Evolutionary conservation across 768 basidiomycete species (phyloP), one percentile per base, ranked within the genome.

Genomic region (Dioszegia hungarica): DNA sequence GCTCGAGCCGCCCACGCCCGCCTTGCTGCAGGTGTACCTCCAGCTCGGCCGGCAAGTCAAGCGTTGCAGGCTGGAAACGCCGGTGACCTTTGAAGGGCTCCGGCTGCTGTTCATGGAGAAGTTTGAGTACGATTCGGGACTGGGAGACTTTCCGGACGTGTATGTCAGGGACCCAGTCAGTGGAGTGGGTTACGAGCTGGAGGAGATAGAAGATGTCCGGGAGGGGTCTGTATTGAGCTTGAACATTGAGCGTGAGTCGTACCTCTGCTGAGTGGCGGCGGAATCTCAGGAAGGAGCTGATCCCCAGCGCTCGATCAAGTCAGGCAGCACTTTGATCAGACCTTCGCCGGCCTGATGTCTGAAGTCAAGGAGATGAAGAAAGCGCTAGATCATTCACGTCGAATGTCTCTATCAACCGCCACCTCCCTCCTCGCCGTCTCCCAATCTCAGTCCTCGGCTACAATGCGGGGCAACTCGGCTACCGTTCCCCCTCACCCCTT

Each of bases 271-370:
- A 20, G 27, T 15, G 3, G 3, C 29, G 10, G n/a, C n/a, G n/a
- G n/a, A n/a, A n/a, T 20, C 29, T 8, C 5, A 33, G 8, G 40
- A 31, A 25, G 14, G 17, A 43, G 40, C 19, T 63, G 55, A 61
- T 29, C 4, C 39, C 19, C 66, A 99, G 94, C 91, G 22, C 85
- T 98, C 53, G 93, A 99, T 77, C 94, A 98, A 74, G 94, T 99
- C 75, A 97, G 94, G 74, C 91, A 97, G 70, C 94, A 99, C 73
- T 93, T 99, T 64, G 94, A 99, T 69, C 69, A 84, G 1, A 92
- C 94, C 67, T 93, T 99, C 60, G 85, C 88, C 0, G 79, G 79
- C 0, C 79, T 99, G 17, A 85, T 89, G 28, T 86, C 87, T 62
- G 92, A 98, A 57, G 83, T 97, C 77, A 90, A 91, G 64, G 93